Conservation (phyloP, 2,329 filamentous ascomycete species). For the Arthroderma uncinatum region DNA sequence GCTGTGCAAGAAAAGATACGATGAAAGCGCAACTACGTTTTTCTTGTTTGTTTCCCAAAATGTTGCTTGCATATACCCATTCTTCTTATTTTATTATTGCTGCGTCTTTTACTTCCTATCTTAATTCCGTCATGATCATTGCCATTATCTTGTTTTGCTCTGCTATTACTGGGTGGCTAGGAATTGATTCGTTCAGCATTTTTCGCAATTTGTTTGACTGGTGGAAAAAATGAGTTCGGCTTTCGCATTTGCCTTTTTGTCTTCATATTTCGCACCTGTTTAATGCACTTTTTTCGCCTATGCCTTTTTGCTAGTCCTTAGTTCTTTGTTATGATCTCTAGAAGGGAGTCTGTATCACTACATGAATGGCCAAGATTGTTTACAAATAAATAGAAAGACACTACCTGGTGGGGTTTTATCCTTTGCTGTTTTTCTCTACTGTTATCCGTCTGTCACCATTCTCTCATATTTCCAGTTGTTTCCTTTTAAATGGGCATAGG, state of each 20-base stretch:
- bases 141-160: slow-evolving; percentile 2
- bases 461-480: background rate
- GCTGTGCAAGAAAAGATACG: background rate
- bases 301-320: background rate
- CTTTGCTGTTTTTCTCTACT: background rate
- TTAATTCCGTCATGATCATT: slow-evolving; percentile 3
- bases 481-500: background rate
- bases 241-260: background rate
- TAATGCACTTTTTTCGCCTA: background rate
- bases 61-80: slow-evolving; percentile 1
- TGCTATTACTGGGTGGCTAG: slow-evolving; percentile 3
- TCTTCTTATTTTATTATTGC: background rate
- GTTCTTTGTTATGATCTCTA: background rate
- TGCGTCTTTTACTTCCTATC: background rate
- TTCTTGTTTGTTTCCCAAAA: background rate
- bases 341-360: slow-evolving; percentile 6
- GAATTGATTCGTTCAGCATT: slow-evolving; percentile 6
- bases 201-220: background rate
- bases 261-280: background rate
- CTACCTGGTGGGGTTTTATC: background rate
- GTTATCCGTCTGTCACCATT: background rate
- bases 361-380: slow-evolving; percentile 2
- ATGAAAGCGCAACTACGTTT: background rate
- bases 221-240: background rate
- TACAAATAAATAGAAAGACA: background rate